Base-by-base conservation (phyloP, 352 stramenopile genomes). In the Phytophthora aleatoria region DNA sequence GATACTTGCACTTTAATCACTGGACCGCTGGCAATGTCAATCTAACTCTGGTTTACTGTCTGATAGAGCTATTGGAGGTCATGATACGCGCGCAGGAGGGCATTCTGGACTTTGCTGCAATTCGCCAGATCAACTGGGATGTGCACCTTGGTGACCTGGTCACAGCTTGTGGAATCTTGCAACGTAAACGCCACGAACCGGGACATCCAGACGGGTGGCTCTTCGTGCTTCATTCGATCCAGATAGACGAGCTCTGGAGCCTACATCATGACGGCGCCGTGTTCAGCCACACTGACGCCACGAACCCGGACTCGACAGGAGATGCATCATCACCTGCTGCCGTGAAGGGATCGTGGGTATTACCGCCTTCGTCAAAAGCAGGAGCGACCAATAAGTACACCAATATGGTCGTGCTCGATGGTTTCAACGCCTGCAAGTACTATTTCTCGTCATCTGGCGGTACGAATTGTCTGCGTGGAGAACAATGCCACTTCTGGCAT, bases 401-500 rank as follows among this genome's bases (percentile, higher is more conserved):
- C 53, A 93, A 95, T 57, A 91, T 94, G 45, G 86, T 95, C 33
- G 73, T 81, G 30, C 69, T 94, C 50, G 64, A 91, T 53, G 87
- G 87, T 50, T 88, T 90, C 54, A 92, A 94, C 42, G 77, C 83
- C 1, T 95, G 85, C 73, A 95, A 95, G 61, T 95, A 90, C 65
- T 91, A 94, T 62, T 95, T 95, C 62, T 86, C 83, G 20, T 85
- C 85, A 5, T 78, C 82, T 3, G 63, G 69, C 5, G 81, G 82
- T 5, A 52, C 61, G 39, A 88, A 91, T 41, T 95, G 85, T 38
- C 42, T 85, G 35, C 81, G 83, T n/a, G 85, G 87, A 39, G 63
- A 78, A 26, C 63, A 75, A 56, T 94, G 87, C 47, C 87, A 94
- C 55, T 95, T 95, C 58, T 94, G 85, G 84, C 85, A 95, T 61